These are phyloP conservation scores for Glaciozyma antarctica DNA, from an alignment of 768 basidiomycete species.

Conservation along the genomic window DNA sequence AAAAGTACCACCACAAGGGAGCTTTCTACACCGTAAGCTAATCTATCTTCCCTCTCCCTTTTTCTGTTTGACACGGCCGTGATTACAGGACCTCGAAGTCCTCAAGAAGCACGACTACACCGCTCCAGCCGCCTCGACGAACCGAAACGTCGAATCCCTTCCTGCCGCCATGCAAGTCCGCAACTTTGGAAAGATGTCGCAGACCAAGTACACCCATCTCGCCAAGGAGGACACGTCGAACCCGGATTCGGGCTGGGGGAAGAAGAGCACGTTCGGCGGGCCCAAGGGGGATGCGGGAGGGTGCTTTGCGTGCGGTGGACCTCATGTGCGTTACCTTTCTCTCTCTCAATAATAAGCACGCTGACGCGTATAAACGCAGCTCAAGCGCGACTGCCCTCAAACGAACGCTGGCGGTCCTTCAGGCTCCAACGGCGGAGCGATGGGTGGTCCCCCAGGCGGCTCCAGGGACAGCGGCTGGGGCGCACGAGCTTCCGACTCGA, in stretches of 20 bases:
- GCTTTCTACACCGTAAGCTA: constrained; percentile 83
- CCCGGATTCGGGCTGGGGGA: constrained; percentile 18
- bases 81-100: constrained; percentile 68
- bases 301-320: constrained; percentile 89
- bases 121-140: constrained; percentile 74
- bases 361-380: neutral
- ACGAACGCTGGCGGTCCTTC: constrained; percentile 3
- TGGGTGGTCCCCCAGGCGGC: neutral
- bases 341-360: too few species aligned
- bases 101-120: constrained; percentile 75
- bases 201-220: constrained; percentile 89
- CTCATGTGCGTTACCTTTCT: constrained; percentile 50
- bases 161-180: constrained; percentile 96
- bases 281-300: constrained; percentile 45
- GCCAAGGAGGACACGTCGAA: constrained; percentile 74
- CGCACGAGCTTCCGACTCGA: neutral
- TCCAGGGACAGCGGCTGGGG: constrained; percentile 16
- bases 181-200: constrained; percentile 54
- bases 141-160: constrained; percentile 71
- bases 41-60: neutral
- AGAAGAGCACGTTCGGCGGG: neutral
- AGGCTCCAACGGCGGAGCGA: constrained; percentile 19
- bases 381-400: constrained; percentile 31
- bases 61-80: neutral
- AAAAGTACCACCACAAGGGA: constrained; percentile 99